Evolutionary conservation across 1,284 basidiomycete species (phyloP).

Genomic region (Puccinia coronata): DNA sequence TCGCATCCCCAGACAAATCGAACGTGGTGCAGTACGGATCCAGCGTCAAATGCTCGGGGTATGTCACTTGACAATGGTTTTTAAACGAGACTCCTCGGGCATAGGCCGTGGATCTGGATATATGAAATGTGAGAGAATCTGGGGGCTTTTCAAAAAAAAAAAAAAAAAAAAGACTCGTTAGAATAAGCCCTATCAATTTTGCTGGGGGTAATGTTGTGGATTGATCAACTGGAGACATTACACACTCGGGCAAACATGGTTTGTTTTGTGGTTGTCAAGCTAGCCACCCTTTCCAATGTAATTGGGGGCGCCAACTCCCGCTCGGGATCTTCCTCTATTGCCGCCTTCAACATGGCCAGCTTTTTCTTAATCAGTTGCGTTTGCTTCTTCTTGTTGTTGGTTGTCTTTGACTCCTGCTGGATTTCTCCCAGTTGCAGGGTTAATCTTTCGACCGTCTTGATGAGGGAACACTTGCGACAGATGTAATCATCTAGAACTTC

Average conservation of each 20-base stretch:
- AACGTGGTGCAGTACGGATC: slow-evolving; percentile 79
- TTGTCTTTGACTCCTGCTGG: not conserved
- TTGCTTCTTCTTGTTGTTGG: slow-evolving; percentile 30
- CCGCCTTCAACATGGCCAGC: slow-evolving; percentile 20
- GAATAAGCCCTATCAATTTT: not conserved
- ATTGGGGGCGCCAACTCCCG: slow-evolving; percentile 14
- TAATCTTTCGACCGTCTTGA: slow-evolving; percentile 67
- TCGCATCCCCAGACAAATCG: slow-evolving; percentile 61
- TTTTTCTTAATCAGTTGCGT: slow-evolving; percentile 16
- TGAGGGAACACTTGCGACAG: slow-evolving; percentile 76
- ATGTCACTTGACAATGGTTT: slow-evolving; percentile 75
- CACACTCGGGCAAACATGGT: slow-evolving; percentile 79
- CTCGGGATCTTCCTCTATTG: slow-evolving; percentile 32
- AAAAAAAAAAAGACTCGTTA: too few species aligned
- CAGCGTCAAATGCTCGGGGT: slow-evolving; percentile 81
- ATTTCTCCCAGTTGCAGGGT: slow-evolving; percentile 70
- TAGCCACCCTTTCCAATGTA: slow-evolving; percentile 68
- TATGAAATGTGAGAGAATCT: slow-evolving; percentile 75
- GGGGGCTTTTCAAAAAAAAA: slow-evolving; percentile 70
- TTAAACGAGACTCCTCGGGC: slow-evolving; percentile 73
- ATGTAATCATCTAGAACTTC: slow-evolving; percentile 79
- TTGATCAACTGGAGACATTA: slow-evolving; percentile 44
- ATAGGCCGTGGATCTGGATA: slow-evolving; percentile 80
- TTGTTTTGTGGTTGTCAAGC: slow-evolving; percentile 75
- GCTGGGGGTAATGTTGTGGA: not conserved